A percentile compares a stretch with the other conserved stretches of the same genome.
Evolutionary conservation across 768 basidiomycete species (phyloP).

Genomic region (Pulveroboletus sp.): DNA sequence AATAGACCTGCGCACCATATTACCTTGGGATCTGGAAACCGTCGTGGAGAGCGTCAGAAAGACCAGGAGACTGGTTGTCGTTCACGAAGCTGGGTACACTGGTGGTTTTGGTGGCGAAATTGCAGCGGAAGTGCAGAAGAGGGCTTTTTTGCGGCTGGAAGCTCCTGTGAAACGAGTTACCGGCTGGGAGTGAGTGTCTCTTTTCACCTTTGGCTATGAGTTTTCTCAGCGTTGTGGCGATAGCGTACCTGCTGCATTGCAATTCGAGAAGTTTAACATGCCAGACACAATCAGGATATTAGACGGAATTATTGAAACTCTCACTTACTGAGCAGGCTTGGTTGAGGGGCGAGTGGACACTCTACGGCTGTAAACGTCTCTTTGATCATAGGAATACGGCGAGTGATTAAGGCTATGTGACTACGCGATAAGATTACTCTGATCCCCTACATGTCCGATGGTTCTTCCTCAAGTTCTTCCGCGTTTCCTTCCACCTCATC

Average conservation of each 20-base stretch:
- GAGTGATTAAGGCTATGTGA: background rate
- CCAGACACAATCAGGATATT: constrained; percentile 83
- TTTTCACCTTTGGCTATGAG: background rate
- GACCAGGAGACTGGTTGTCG: constrained; percentile 83
- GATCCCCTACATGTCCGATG: constrained; percentile 17
- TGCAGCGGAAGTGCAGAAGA: constrained; percentile 84
- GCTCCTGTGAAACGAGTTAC: constrained; percentile 86
- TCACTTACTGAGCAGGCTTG: constrained; percentile 51
- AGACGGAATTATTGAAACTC: constrained; percentile 81
- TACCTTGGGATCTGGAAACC: constrained; percentile 86
- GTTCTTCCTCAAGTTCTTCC: constrained; percentile 56
- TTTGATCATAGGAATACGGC: background rate
- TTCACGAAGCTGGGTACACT: constrained; percentile 88
- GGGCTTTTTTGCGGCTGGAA: constrained; percentile 83
- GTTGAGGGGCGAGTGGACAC: background rate
- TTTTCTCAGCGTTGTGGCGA: constrained; percentile 1
- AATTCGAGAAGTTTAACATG: constrained; percentile 90
- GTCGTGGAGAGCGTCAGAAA: constrained; percentile 79
- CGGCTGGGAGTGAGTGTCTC: constrained; percentile 86
- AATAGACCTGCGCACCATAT: constrained; percentile 85
- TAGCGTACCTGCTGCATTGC: constrained; percentile 80
- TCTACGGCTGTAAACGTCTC: background rate
- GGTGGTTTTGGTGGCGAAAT: constrained; percentile 91
- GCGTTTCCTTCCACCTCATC: constrained; percentile 41
- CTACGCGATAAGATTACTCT: background rate